These are phyloP conservation scores for Spergularia bocconei DNA, from an alignment of 148 eudicot genomes.

Conservation along the genomic window DNA sequence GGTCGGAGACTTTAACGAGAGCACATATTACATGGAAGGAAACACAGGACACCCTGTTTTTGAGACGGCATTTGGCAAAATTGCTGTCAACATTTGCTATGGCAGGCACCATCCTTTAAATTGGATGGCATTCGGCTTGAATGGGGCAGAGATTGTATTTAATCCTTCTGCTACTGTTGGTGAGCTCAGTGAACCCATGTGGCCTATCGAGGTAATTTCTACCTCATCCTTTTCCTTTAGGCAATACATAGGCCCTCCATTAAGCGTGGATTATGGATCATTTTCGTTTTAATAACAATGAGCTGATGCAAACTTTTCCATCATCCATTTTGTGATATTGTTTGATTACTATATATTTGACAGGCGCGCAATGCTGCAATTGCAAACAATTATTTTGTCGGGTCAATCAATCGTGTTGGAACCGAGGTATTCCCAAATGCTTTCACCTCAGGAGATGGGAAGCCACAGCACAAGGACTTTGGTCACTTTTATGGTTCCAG, in stretches of 20 bases:
- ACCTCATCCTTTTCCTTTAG: not conserved
- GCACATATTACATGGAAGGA: conserved; percentile 98
- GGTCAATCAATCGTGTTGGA: conserved; percentile 93
- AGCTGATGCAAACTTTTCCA: not conserved
- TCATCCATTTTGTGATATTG: not conserved
- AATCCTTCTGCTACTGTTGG: conserved; percentile 98
- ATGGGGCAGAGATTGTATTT: conserved; percentile 96
- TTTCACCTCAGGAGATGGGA: conserved; percentile 97
- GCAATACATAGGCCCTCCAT: not conserved
- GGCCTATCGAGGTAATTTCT: conserved; percentile 84
- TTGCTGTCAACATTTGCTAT: conserved; percentile 87
- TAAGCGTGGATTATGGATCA: no score
- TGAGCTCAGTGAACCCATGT: conserved; percentile 98
- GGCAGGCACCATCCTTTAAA: conserved; percentile 99
- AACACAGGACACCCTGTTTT: conserved; percentile 98
- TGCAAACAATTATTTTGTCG: conserved; percentile 88
- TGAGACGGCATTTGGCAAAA: conserved; percentile 88
- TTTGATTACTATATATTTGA: conserved; percentile 8
- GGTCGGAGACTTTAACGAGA: conserved; percentile 96
- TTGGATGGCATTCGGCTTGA: conserved; percentile 93
- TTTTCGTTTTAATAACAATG: no score
- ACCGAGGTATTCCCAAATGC: conserved; percentile 87
- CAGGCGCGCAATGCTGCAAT: conserved; percentile 99
- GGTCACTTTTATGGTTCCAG: conserved; percentile 99
- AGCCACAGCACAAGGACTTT: conserved; percentile 84